phyloP scores from a whole-genome alignment of 2,329 filamentous ascomycete genomes.

The Sclerotinia sclerotiorum region DNA sequence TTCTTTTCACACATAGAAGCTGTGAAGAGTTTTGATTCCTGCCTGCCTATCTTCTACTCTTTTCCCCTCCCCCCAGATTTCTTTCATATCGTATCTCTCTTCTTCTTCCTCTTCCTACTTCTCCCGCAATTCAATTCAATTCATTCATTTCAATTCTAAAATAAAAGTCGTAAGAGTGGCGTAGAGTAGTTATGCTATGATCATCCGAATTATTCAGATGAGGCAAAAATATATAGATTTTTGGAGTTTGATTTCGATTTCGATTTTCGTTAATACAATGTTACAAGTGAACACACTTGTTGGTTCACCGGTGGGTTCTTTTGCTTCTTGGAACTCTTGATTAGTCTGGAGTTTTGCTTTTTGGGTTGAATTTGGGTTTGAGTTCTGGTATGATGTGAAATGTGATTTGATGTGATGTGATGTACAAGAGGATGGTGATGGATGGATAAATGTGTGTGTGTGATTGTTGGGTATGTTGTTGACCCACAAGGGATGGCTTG shows the following conservation, averaged over 20 bases:
- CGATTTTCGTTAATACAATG: background rate
- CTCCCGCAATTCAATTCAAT: background rate
- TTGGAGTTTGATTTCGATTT: background rate
- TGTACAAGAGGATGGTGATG: background rate
- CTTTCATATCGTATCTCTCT: too few species aligned
- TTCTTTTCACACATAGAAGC: background rate
- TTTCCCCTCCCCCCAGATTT: too few species aligned
- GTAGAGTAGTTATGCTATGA: background rate
- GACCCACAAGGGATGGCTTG: background rate
- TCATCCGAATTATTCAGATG: background rate
- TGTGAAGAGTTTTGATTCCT: too few species aligned
- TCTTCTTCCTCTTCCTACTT: background rate
- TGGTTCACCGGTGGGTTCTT: background rate
- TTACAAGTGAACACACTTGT: background rate
- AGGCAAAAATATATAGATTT: background rate
- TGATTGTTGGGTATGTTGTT: background rate
- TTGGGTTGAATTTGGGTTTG: background rate
- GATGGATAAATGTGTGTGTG: background rate
- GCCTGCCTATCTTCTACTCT: too few species aligned
- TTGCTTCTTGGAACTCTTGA: constrained; percentile 10
- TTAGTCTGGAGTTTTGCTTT: background rate
- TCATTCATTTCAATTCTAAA: background rate
- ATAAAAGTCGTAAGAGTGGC: constrained; percentile 10
- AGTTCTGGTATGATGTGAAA: background rate
- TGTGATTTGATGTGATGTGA: background rate